A percentile compares a stretch with the other conserved stretches of the same genome.
Conservation (phyloP, 805 yeast genomes). For the Candida glaebosa region DNA sequence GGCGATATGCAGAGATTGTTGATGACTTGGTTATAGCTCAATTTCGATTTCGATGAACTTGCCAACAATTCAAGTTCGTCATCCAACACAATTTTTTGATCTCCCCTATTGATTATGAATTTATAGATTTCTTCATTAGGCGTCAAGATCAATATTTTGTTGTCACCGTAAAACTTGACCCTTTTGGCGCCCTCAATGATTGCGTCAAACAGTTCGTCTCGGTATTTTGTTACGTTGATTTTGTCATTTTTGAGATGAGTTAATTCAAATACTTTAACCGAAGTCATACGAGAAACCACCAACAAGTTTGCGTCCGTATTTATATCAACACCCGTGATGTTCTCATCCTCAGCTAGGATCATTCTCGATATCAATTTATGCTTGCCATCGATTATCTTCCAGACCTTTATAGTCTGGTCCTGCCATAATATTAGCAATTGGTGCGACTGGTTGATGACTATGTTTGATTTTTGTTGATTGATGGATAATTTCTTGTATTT, state of each 20-base stretch:
- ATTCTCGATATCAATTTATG: conserved; percentile 65
- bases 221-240: conserved; percentile 51
- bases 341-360: conserved; percentile 70
- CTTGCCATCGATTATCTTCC: conserved; percentile 53
- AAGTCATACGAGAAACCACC: conserved; percentile 66
- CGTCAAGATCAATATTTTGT: conserved; percentile 50
- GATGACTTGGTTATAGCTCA: conserved; percentile 32
- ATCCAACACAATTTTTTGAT: conserved; percentile 31
- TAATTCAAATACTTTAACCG: conserved; percentile 67
- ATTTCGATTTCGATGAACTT: conserved; percentile 6
- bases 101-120: conserved; percentile 33
- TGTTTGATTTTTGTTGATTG: conserved; percentile 53
- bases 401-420: conserved; percentile 75
- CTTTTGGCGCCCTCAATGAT: conserved; percentile 54
- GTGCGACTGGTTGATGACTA: conserved; percentile 43
- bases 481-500: conserved; percentile 67
- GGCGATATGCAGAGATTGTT: conserved; percentile 49
- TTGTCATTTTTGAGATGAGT: conserved; percentile 36
- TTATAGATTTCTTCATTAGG: conserved; percentile 59
- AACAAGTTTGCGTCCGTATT: conserved; percentile 63
- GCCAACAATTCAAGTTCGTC: conserved; percentile 39
- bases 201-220: conserved; percentile 38
- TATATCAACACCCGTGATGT: conserved; percentile 64
- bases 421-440: conserved; percentile 72
- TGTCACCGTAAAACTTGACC: conserved; percentile 43